Conservation (phyloP, 2,329 filamentous ascomycete genomes). For the Alternaria sp. region DNA sequence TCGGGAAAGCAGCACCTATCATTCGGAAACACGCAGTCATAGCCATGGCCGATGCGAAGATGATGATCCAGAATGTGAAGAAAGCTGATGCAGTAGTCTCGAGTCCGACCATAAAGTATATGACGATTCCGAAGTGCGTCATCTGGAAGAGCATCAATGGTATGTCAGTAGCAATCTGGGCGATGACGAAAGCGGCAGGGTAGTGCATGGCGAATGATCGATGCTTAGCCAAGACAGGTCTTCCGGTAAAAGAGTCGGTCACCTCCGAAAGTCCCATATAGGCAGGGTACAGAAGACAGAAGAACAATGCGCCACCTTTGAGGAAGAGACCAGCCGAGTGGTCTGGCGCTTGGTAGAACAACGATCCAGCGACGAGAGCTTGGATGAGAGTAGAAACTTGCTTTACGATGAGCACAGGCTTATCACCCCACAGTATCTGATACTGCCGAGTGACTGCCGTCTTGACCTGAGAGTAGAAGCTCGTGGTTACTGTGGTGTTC, state of each 20-base stretch:
- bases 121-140: conserved; percentile 64
- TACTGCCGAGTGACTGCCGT: conserved; percentile 68
- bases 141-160: conserved; percentile 67
- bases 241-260: conserved; percentile 63
- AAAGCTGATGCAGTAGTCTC: conserved; percentile 75
- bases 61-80: conserved; percentile 80
- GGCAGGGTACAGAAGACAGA: conserved; percentile 68
- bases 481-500: conserved; percentile 60
- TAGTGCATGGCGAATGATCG: conserved; percentile 83
- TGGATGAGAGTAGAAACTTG: conserved; percentile 65
- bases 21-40: conserved; percentile 86
- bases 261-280: conserved; percentile 73
- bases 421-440: conserved; percentile 71
- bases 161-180: conserved; percentile 71
- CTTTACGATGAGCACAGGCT: conserved; percentile 69
- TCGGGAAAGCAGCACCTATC: conserved; percentile 71
- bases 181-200: conserved; percentile 74
- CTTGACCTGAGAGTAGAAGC: conserved; percentile 56
- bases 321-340: conserved; percentile 69
- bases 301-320: conserved; percentile 71
- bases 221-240: conserved; percentile 88
- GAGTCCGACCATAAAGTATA: conserved; percentile 87
- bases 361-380: conserved; percentile 69
- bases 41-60: conserved; percentile 54
- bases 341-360: conserved; percentile 71